phyloP scores from a whole-genome alignment of 2,329 filamentous ascomycete species.

The Tolypocladium paradoxum region DNA sequence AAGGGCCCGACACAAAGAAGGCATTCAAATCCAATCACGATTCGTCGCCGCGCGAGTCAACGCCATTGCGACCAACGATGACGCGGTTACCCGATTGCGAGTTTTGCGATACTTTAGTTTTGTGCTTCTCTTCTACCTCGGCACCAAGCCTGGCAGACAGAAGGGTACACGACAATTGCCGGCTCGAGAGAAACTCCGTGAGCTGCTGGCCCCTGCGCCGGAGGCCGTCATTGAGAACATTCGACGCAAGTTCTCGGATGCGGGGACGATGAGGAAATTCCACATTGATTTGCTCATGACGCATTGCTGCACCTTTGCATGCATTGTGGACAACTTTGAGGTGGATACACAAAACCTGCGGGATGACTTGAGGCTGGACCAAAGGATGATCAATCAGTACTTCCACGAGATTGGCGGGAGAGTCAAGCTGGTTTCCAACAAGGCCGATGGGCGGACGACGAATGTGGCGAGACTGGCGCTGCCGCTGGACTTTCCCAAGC shows the following conservation, averaged over 20 bases:
- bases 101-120: conserved; percentile 51
- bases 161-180: conserved; percentile 42
- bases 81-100: conserved; percentile 41
- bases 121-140: conserved; percentile 42
- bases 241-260: conserved; percentile 57
- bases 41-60: conserved; percentile 57
- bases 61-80: conserved; percentile 40
- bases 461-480: conserved; percentile 61
- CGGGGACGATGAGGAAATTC: conserved; percentile 56
- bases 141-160: conserved; percentile 33
- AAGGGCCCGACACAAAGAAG: conserved; percentile 45
- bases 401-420: conserved; percentile 67
- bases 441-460: conserved; percentile 44
- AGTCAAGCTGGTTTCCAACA: conserved; percentile 49
- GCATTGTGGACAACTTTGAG: conserved; percentile 63
- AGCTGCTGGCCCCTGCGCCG: conserved; percentile 45
- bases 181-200: conserved; percentile 49
- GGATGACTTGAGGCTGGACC: conserved; percentile 62
- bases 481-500: conserved; percentile 74
- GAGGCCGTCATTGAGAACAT: conserved; percentile 56
- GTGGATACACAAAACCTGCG: conserved; percentile 60
- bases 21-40: conserved; percentile 45
- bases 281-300: conserved; percentile 62
- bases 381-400: conserved; percentile 59
- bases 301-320: conserved; percentile 59